A percentile compares a stretch with the other conserved stretches of the same genome.
Evolutionary conservation across 345 rosid genomes (phyloP).

Genomic region (Hibiscus mutabilis): DNA sequence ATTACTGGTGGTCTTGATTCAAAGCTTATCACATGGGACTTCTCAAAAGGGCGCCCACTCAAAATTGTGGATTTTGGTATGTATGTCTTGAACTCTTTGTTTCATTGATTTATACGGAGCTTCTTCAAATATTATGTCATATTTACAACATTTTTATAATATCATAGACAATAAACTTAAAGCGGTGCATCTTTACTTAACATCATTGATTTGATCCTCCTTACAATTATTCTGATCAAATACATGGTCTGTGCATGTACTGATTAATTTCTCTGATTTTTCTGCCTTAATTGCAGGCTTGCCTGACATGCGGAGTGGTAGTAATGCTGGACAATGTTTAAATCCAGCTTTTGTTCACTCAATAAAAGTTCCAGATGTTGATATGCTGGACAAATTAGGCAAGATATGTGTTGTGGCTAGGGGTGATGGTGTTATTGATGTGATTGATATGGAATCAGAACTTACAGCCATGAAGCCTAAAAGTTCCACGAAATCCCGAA

Average conservation of each 20-base stretch:
- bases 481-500: conserved; percentile 30
- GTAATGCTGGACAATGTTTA: conserved; percentile 48
- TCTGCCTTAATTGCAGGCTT: conserved; percentile 35
- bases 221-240: neutral
- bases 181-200: neutral
- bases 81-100: conserved; percentile 3
- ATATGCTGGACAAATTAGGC: conserved; percentile 58
- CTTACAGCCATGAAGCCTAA: conserved; percentile 36
- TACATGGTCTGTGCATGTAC: neutral
- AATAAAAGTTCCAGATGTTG: conserved; percentile 63
- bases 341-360: conserved; percentile 94
- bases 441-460: conserved; percentile 65
- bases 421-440: conserved; percentile 74
- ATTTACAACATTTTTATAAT: neutral
- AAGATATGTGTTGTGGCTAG: conserved; percentile 68
- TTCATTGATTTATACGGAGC: neutral
- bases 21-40: conserved; percentile 89
- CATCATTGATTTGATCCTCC: neutral
- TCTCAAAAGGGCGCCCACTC: conserved; percentile 67
- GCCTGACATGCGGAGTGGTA: conserved; percentile 27
- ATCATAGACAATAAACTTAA: neutral
- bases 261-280: neutral
- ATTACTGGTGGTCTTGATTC: conserved; percentile 90
- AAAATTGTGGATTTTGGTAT: conserved; percentile 73
- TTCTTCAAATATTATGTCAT: neutral